Base-by-base conservation (phyloP, 441 rosid species). In the Syzygium malaccense region DNA sequence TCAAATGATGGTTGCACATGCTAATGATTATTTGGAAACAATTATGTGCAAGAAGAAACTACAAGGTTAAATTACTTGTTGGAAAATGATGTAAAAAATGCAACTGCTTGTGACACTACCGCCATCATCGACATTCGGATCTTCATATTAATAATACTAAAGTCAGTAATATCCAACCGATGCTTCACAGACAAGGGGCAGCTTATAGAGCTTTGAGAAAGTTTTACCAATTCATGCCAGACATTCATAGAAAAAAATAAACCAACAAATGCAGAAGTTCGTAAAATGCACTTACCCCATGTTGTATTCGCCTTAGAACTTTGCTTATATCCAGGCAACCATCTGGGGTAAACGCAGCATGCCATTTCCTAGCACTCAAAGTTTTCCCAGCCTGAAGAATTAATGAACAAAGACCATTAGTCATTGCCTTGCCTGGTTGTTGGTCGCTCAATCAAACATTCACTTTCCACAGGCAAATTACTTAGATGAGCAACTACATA, bases 351-450 rank as follows among this genome's bases (percentile, higher is more conserved):
- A 97, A 95, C 19, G 97, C 98, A 89, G 96, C 95, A 8, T 94
- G 98, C 99, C 99, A 98, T 95, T 96, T 98, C 93, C 98, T 96
- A 28, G 90, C 92, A 91, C 99, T 98, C 57, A 98, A 92, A 53
- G 99, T 98, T 93, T 94, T 98, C 91, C 99, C 98, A 86, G 98
- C 96, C 99, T 98, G 95, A 91, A 93, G 30, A 88, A 89, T 87
- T n/a, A 19, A 87, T 90, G 18, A 86, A 45, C 26, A 66, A 85
- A 86, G 88, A 88, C 83, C n/a, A 41, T 75, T 51, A 23, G 83
- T 23, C 83, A 41, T 75, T 75, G 18, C 53, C 53, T 75, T 41
- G 53, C 53, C 51, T 41, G 83, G 17, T 41, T 6, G n/a, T 75
- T 75, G 51, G 51, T 75, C 26, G 18, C 28, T 75, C n/a, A 75